phyloP scores from a whole-genome alignment of 2,329 filamentous ascomycete species.

The Phialocephala sp. region DNA sequence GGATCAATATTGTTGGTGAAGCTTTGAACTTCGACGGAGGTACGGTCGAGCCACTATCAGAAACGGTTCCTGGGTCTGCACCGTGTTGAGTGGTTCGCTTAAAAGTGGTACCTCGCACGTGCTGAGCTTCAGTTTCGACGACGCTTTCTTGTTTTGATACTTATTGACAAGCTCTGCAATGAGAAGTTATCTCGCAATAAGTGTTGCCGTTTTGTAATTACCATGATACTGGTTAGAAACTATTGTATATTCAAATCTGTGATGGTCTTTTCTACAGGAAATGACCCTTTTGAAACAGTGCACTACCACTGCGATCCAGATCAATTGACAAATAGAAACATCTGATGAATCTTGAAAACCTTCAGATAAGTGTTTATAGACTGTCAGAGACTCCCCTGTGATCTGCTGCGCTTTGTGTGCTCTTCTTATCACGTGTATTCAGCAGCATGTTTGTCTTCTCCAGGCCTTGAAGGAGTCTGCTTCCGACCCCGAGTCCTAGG shows the following conservation, averaged over 20 bases:
- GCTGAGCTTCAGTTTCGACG: background rate
- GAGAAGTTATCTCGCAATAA: background rate
- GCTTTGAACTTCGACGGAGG: background rate
- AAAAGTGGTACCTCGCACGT: slow-evolving; percentile 3
- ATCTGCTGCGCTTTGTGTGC: background rate
- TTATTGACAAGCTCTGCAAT: background rate
- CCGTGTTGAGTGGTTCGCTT: background rate
- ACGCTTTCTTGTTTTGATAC: background rate
- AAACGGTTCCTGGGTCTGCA: background rate
- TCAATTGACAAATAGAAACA: background rate
- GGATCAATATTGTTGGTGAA: background rate
- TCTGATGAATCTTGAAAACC: background rate
- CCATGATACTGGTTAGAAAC: background rate
- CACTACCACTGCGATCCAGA: background rate
- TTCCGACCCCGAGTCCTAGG: background rate
- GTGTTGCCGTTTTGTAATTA: background rate
- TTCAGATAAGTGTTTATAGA: background rate
- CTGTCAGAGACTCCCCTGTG: background rate
- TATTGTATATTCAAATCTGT: background rate
- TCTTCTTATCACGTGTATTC: background rate
- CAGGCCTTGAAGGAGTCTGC: background rate
- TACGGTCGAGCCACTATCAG: slow-evolving; percentile 1
- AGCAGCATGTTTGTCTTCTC: background rate
- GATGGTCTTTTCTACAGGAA: background rate
- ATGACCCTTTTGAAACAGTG: background rate